phyloP scores from a whole-genome alignment of 345 rosid species.

The Populus simonii region DNA sequence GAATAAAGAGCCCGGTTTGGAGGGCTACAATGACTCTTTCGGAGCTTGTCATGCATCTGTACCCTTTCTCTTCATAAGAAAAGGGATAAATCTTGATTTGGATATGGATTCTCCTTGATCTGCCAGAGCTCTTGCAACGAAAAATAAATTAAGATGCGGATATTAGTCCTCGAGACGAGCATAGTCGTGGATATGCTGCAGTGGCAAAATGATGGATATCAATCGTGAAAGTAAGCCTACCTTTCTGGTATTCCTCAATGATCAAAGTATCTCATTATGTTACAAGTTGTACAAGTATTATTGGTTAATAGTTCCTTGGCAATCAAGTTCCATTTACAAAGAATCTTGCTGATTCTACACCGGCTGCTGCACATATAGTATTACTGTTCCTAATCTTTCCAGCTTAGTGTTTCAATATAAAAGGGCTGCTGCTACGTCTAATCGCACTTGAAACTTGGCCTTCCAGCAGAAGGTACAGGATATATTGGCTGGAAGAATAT shows the following conservation, averaged over 20 bases:
- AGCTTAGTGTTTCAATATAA: not conserved
- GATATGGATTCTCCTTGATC: too few species aligned
- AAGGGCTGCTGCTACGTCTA: not conserved
- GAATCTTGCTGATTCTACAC: not conserved
- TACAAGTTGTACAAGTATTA: not conserved
- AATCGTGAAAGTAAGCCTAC: not conserved
- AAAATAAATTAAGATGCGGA: too few species aligned
- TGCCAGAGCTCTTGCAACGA: too few species aligned
- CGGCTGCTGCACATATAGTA: not conserved
- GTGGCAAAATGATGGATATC: not conserved
- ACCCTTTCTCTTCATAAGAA: too few species aligned
- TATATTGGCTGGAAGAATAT: not conserved
- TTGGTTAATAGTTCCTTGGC: not conserved
- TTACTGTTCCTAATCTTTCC: not conserved
- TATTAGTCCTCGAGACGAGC: not conserved
- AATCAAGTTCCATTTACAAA: not conserved
- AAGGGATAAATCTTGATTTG: too few species aligned
- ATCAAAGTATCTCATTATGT: not conserved
- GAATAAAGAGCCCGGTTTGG: not conserved
- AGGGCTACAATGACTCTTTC: not conserved
- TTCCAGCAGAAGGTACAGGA: not conserved
- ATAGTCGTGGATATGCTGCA: not conserved
- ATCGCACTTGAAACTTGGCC: not conserved
- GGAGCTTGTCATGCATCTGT: too few species aligned
- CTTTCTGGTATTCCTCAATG: not conserved